These are phyloP conservation scores for Bipolaris gigantea DNA, from an alignment of 2,329 filamentous ascomycete genomes.

Conservation along the genomic window DNA sequence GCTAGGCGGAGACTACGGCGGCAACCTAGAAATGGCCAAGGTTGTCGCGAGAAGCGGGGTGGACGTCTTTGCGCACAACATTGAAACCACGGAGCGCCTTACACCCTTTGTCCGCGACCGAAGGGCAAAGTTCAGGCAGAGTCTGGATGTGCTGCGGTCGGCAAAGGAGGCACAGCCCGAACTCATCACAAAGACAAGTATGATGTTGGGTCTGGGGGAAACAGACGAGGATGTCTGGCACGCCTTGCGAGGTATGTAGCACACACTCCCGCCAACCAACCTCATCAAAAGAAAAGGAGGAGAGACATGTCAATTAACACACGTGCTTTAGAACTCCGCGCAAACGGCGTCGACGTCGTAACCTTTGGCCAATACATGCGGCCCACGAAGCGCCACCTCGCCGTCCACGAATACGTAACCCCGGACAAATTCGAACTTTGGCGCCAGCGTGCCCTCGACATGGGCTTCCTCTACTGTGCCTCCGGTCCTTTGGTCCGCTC, in stretches of 20 bases:
- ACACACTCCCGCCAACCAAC: too few relatives aligned
- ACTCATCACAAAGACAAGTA: constrained; percentile 96
- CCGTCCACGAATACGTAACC: constrained; percentile 92
- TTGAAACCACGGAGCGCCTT: constrained; percentile 90
- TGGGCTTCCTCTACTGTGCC: constrained; percentile 97
- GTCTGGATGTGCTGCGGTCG: constrained; percentile 73
- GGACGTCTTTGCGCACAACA: constrained; percentile 95
- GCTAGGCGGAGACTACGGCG: constrained; percentile 82
- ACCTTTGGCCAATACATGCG: constrained; percentile 99
- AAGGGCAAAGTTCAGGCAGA: constrained; percentile 85
- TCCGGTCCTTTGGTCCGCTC: constrained; percentile 90
- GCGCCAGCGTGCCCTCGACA: constrained; percentile 83
- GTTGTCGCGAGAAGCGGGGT: constrained; percentile 84
- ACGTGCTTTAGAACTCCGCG: constrained; percentile 66
- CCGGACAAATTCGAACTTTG: constrained; percentile 90
- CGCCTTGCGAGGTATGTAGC: constrained; percentile 64
- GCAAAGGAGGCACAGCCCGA: constrained; percentile 76
- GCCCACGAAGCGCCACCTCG: constrained; percentile 95
- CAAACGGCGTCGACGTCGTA: constrained; percentile 84
- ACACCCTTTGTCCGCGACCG: constrained; percentile 90
- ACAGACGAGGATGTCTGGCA: constrained; percentile 83
- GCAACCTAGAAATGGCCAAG: constrained; percentile 83
- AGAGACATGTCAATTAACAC: constrained; percentile 6
- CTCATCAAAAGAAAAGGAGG: background rate
- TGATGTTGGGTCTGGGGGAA: constrained; percentile 96